Conservation (phyloP, 139 green algal genomes). For the Haematococcus lacustris region DNA sequence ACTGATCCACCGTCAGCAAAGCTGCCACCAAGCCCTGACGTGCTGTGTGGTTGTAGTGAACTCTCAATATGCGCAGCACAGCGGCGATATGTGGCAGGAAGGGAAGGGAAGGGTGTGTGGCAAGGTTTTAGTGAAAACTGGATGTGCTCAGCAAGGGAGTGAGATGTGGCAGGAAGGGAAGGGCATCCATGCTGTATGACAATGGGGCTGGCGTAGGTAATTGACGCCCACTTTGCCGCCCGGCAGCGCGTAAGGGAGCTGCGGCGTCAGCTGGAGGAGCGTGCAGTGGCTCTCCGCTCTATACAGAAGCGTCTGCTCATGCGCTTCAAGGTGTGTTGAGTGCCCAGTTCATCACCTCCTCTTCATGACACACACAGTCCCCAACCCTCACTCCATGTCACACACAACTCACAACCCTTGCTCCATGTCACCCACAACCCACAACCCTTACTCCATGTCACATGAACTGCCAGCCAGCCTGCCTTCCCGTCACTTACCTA, state of each 20-base stretch:
- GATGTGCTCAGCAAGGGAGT: background rate
- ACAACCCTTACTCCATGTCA: background rate
- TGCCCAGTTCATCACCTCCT: background rate
- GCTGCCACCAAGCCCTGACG: no score
- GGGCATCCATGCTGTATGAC: no score
- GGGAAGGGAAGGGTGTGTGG: background rate
- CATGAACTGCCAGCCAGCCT: background rate
- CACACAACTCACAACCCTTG: background rate
- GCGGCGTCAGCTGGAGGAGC: slow-evolving; percentile 26
- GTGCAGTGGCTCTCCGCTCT: slow-evolving; percentile 37
- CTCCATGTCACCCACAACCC: background rate
- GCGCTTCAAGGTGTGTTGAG: slow-evolving; percentile 44
- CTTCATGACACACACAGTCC: background rate
- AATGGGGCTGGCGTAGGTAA: slow-evolving; percentile 24
- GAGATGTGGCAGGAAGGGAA: no score
- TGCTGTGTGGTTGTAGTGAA: background rate
- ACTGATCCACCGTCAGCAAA: no score
- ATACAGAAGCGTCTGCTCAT: slow-evolving; percentile 68
- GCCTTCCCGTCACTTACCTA: background rate
- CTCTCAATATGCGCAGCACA: background rate
- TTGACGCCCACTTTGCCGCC: slow-evolving; percentile 45
- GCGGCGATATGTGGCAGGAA: no score
- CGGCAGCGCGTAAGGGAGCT: slow-evolving; percentile 16
- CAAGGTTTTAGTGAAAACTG: background rate
- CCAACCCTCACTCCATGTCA: background rate